Evolutionary conservation across 352 stramenopile species (phyloP), one percentile per base, ranked within the genome.

Genomic region (Phytophthora pluvialis): DNA sequence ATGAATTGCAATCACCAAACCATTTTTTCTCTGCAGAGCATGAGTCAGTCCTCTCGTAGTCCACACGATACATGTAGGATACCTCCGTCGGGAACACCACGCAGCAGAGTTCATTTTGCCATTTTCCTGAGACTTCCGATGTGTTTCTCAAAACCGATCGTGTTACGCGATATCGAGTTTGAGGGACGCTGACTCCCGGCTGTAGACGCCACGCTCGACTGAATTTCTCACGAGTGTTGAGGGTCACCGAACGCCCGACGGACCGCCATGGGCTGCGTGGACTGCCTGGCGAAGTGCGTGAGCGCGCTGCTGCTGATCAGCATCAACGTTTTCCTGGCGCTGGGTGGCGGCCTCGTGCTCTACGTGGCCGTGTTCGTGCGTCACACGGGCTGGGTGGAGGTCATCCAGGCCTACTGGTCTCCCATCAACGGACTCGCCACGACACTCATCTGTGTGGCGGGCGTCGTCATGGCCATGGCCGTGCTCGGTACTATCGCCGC

Each of bases 251-350:
- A 50, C 29, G 39, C 56, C 58, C 32, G 48, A 45, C 29, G n/a
- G 52, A 51, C 15, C 31, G 40, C 52, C 63, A 80, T 80, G 72
- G 56, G 72, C 18, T 59, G 60, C 54, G 35, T 70, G 25, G 62
- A 67, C 36, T 73, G 50, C 33, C 25, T 77, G 13, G 59, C 68
- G 11, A 75, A 67, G 45, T 72, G 60, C 43, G 49, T 70, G 32
- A 80, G 72, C 38, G 63, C 62, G 49, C 44, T 87, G 31, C 52
- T 91, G 42, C 67, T 91, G 32, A 60, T 89, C 47, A 66, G 54
- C 51, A 77, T 91, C 70, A 91, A 89, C 72, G 54, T 81, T 54
- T 61, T 88, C 52, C 66, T 91, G 36, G 76, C 84, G 35, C 70
- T 80, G 3, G 82, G 74, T 56, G 77, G 78, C 49, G 63, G 72